Conservation (phyloP, 768 basidiomycete genomes). For the Termitomyces heimii region DNA sequence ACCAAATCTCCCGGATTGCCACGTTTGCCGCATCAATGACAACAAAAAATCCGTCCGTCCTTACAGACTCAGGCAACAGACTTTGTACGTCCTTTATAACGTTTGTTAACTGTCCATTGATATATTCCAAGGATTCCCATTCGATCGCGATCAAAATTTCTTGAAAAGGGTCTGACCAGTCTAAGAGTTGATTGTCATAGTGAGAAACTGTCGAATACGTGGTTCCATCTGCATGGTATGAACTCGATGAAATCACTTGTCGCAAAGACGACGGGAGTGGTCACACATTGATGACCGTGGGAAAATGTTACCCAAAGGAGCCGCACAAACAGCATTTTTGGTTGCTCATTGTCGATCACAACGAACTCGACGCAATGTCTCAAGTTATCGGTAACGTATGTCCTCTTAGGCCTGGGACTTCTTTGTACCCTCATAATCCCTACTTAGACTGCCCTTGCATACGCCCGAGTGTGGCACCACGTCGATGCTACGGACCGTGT, state of each 20-base stretch:
- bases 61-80: neutral
- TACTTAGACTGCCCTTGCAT: conserved; percentile 87
- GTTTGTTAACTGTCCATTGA: neutral
- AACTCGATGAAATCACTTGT: too few species aligned
- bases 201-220: too few species aligned
- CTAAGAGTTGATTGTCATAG: too few species aligned
- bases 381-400: conserved; percentile 78
- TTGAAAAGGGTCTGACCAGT: neutral
- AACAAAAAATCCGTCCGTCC: neutral
- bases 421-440: neutral
- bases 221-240: too few species aligned
- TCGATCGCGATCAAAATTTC: neutral
- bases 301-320: conserved; percentile 2
- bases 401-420: neutral
- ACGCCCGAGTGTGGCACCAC: conserved; percentile 94
- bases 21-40: conserved; percentile 2
- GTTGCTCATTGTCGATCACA: neutral
- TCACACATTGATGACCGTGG: conserved; percentile 3
- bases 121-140: neutral
- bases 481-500: conserved; percentile 87
- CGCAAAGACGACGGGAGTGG: too few species aligned
- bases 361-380: conserved; percentile 47
- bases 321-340: neutral
- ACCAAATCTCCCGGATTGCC: neutral
- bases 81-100: neutral